Base-by-base conservation (phyloP, 495 filamentous ascomycete genomes). In the Aspergillus ellipticus region DNA sequence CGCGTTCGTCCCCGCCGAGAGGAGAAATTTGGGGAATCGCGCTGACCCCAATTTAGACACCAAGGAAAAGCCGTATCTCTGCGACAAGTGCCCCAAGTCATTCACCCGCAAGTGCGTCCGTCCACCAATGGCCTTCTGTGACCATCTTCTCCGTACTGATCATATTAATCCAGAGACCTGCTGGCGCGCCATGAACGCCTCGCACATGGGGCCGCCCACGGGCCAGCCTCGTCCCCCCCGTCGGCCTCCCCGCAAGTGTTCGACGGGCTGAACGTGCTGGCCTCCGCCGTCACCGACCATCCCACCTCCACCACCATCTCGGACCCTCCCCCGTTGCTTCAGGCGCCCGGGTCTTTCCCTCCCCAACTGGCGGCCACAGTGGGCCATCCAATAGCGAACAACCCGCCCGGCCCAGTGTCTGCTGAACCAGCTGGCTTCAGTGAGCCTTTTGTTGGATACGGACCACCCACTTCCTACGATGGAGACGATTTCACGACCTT, bases 401-500 rank as follows among this genome's bases (percentile, higher is more conserved):
- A 48, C 7, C 11, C 45, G n/a, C 21, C 43, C 2, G 43, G 28
- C 48, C 13, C 48, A 55, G 19, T 9, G 6, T 29, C 42, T 16
- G 16, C 61, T 6, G 65, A 59, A 22, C 56, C 64, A n/a, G 54
- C 60, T 53, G 16, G 60, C 55, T 73, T 72, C 54, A 66, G 51
- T 9, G 72, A 70, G 19, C 43, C 69, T 2, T 60, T 74, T 3
- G 46, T 59, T 28, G 66, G 58, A 2, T 59, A 69, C 42, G 56
- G 53, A 26, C 20, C 59, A 8, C 26, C 64, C 0, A 47, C 49
- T 4, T 33, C 56, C 7, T 71, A 72, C 42, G 65, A 68, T 11
- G 70, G 65, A 5, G 69, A 71, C 39, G 72, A 75, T 45, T 75
- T 75, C 41, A 74, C 72, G 1, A 72, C 72, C 0, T 75, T 75